Percentiles rank a stretch among this genome's conserved stretches.
Evolutionary conservation across 164 flowering plant genomes (phyloP).

Genomic region (Warburgia ugandensis): DNA sequence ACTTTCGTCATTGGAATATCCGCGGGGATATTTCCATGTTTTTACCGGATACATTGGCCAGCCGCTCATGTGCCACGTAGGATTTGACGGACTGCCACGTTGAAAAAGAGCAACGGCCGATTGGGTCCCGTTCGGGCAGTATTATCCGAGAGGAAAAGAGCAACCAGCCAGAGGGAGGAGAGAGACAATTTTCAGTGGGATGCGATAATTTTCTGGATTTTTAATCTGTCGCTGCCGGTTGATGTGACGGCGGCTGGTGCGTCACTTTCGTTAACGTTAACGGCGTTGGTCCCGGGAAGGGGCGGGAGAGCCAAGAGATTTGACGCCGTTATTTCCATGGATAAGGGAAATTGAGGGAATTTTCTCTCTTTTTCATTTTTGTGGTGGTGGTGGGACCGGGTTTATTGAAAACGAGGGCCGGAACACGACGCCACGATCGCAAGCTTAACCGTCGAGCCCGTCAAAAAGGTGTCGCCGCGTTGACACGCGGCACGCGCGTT

Average conservation of each 20-base stretch:
- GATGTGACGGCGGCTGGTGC: neutral
- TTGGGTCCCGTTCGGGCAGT: too few relatives aligned
- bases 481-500: neutral
- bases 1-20: too few relatives aligned
- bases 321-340: conserved; percentile 6
- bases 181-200: neutral
- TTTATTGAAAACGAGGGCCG: neutral
- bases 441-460: too few relatives aligned
- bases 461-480: neutral
- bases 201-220: neutral
- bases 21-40: too few relatives aligned
- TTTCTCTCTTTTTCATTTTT: neutral
- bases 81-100: too few relatives aligned
- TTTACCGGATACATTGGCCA: too few relatives aligned
- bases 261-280: neutral
- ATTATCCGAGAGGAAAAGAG: too few relatives aligned
- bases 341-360: neutral
- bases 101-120: too few relatives aligned
- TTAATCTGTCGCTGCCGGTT: neutral
- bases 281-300: neutral
- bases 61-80: too few relatives aligned
- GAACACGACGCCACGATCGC: neutral
- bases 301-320: neutral
- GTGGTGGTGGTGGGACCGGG: neutral
- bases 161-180: too few relatives aligned